phyloP scores from a whole-genome alignment of 441 rosid genomes.

The Populus trichocarpa region DNA sequence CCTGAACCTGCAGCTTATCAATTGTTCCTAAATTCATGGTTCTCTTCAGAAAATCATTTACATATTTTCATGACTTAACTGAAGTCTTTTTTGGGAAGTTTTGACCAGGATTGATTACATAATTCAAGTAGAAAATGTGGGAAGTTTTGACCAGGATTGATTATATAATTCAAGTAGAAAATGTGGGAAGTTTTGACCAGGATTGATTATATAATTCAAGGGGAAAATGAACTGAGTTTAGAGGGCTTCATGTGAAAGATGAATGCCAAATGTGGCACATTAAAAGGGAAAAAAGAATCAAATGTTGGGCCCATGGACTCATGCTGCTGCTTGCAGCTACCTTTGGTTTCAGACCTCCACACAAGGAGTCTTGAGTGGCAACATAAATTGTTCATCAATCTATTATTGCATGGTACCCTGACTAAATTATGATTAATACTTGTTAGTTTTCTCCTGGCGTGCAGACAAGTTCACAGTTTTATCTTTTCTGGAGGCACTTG shows the following conservation, averaged over 20 bases:
- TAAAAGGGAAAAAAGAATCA: background rate
- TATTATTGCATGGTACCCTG: background rate
- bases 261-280: no score
- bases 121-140: background rate
- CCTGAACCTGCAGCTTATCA: background rate
- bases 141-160: background rate
- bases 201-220: background rate
- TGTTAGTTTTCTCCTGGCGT: background rate
- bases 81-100: background rate
- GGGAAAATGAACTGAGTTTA: background rate
- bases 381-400: background rate
- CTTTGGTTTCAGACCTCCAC: background rate
- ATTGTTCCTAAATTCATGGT: background rate
- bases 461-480: constrained; percentile 83
- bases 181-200: background rate
- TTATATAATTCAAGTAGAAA: background rate
- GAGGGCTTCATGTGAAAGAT: no score
- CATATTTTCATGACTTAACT: background rate
- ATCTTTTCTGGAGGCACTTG: constrained; percentile 95
- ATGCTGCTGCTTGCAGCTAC: background rate
- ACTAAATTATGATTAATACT: background rate
- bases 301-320: background rate
- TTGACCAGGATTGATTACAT: background rate
- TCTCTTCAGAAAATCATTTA: background rate
- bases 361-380: background rate